These are phyloP conservation scores for Beauveria pseudobassiana DNA, from an alignment of 2,329 filamentous ascomycete genomes.

Conservation along the genomic window DNA sequence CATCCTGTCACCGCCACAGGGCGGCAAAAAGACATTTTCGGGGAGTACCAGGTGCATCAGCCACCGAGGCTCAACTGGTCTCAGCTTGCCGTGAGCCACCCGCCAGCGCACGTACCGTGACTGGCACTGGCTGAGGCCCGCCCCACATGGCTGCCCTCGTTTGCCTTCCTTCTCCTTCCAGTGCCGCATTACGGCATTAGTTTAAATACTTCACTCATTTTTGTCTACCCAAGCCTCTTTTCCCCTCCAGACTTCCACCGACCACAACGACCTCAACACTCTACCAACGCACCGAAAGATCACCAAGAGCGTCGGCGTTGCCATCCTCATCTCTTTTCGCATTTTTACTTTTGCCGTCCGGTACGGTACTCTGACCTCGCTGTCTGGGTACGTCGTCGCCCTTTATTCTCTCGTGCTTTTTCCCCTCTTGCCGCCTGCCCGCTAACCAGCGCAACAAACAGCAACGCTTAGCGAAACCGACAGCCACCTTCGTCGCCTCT, in stretches of 20 bases:
- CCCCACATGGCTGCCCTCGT: not conserved
- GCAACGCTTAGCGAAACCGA: conserved; percentile 5
- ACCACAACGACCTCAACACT: conserved; percentile 1
- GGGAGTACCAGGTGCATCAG: too few relatives aligned
- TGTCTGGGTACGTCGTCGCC: not conserved
- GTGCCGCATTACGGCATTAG: conserved; percentile 1
- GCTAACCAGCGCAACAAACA: conserved; percentile 9
- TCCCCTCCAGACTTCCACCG: not conserved
- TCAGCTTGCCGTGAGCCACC: not conserved
- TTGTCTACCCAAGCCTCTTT: not conserved
- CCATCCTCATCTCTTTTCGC: not conserved
- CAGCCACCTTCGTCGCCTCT: not conserved
- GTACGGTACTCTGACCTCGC: not conserved
- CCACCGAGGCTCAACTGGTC: not conserved
- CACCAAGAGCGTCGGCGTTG: conserved; percentile 1
- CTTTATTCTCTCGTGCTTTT: not conserved
- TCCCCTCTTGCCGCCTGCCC: not conserved
- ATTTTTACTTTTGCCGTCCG: not conserved
- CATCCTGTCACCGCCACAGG: not conserved
- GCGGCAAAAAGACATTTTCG: not conserved
- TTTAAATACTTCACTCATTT: not conserved
- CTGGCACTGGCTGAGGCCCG: not conserved
- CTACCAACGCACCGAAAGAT: conserved; percentile 2
- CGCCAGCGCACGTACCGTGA: not conserved
- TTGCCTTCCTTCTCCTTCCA: conserved; percentile 3